Conservation (phyloP, 2,329 filamentous ascomycete species). For the Diaporthe sp. region DNA sequence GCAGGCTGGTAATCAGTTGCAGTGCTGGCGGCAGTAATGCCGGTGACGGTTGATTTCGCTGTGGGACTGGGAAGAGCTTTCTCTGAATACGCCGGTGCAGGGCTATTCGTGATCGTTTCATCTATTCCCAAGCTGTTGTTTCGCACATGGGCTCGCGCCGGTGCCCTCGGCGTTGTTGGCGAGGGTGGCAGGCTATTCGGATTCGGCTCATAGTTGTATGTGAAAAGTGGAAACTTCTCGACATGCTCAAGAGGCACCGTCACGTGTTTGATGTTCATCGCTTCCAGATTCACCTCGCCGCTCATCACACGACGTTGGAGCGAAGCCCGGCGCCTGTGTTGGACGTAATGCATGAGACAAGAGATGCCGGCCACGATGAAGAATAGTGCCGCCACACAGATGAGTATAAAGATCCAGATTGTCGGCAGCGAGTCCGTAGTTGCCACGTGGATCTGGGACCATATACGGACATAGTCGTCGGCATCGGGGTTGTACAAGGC, state of each 20-base stretch:
- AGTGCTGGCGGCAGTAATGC: conserved; percentile 50
- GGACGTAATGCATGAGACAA: conserved; percentile 81
- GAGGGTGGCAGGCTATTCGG: conserved; percentile 54
- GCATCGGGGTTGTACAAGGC: conserved; percentile 68
- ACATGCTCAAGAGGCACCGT: conserved; percentile 82
- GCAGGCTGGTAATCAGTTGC: conserved; percentile 79
- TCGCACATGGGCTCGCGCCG: conserved; percentile 25
- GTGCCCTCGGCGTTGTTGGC: conserved; percentile 51
- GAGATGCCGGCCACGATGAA: conserved; percentile 77
- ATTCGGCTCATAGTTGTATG: conserved; percentile 74
- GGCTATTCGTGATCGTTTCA: background rate
- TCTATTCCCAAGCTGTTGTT: conserved; percentile 36
- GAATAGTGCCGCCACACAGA: conserved; percentile 80
- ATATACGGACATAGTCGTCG: conserved; percentile 73
- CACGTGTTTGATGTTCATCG: conserved; percentile 85
- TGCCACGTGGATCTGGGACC: conserved; percentile 66
- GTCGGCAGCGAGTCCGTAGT: conserved; percentile 71
- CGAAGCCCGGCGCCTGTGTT: conserved; percentile 76
- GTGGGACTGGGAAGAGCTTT: conserved; percentile 45
- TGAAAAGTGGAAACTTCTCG: conserved; percentile 82
- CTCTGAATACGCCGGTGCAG: conserved; percentile 42
- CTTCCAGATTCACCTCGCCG: conserved; percentile 89
- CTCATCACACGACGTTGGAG: conserved; percentile 79
- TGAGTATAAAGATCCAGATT: conserved; percentile 84
- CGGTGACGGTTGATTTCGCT: conserved; percentile 42